Conservation (phyloP, 2,329 filamentous ascomycete species). For the Capronia americana region DNA sequence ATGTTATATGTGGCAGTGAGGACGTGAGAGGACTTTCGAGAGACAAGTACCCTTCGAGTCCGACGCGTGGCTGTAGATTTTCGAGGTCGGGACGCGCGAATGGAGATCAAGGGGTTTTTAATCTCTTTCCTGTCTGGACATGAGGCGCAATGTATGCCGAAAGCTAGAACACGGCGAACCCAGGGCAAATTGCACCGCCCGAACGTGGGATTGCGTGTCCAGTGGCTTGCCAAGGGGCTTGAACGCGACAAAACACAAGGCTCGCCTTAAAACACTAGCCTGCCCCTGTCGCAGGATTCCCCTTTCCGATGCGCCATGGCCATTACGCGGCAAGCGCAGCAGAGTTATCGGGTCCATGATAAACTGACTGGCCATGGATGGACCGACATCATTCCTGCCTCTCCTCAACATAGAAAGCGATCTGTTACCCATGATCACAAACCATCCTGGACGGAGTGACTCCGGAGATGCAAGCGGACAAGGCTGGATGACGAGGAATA, state of each 20-base stretch:
- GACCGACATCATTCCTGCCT: not conserved
- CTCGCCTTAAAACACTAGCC: slow-evolving; percentile 11
- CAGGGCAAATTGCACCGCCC: slow-evolving; percentile 26
- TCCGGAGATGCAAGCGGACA: slow-evolving; percentile 14
- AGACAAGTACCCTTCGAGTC: not conserved
- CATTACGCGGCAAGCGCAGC: slow-evolving; percentile 17
- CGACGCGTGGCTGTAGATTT: slow-evolving; percentile 1
- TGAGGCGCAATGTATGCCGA: not conserved
- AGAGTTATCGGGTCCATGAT: slow-evolving; percentile 5
- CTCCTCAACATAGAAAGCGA: slow-evolving; percentile 6
- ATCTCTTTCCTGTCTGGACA: not conserved
- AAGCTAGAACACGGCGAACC: slow-evolving; percentile 15
- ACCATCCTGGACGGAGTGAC: slow-evolving; percentile 16
- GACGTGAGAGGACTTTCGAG: not conserved
- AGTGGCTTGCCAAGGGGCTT: slow-evolving; percentile 32
- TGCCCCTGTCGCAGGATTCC: slow-evolving; percentile 16
- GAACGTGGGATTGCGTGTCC: slow-evolving; percentile 23
- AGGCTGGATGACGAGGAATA: slow-evolving; percentile 21
- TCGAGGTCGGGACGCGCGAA: not conserved
- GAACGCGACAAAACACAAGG: not conserved
- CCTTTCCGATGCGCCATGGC: slow-evolving; percentile 12
- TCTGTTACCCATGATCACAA: not conserved
- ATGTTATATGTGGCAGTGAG: not conserved
- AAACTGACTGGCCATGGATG: slow-evolving; percentile 3
- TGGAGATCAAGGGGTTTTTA: slow-evolving; percentile 11